Evolutionary conservation across 129 eudicot species (phyloP).

Genomic region (Logfia minima): DNA sequence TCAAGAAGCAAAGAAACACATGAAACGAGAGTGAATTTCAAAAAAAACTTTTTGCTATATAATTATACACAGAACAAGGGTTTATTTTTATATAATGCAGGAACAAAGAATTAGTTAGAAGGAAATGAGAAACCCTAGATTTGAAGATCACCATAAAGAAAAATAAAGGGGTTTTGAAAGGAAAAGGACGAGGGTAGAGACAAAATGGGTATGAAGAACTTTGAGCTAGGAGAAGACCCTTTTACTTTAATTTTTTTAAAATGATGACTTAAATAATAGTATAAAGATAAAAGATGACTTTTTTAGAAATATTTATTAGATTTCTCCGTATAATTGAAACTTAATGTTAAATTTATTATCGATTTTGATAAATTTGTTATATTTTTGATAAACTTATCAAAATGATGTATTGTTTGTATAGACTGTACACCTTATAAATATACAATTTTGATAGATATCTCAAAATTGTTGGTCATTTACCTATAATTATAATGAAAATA

Average conservation of each 20-base stretch:
- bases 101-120: constrained; percentile 7
- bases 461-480: no score
- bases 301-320: no score
- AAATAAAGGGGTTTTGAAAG: constrained; percentile 29
- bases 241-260: neutral
- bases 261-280: neutral
- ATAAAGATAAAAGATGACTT: no score
- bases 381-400: no score
- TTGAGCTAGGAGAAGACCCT: constrained; percentile 1
- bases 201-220: constrained; percentile 29
- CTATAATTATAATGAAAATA: no score
- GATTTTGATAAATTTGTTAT: no score
- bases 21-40: constrained; percentile 5
- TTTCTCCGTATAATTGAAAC: no score
- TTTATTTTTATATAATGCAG: constrained; percentile 20
- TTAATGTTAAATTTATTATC: no score
- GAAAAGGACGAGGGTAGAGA: constrained; percentile 37
- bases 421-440: no score
- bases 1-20: constrained; percentile 2
- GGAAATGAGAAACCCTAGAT: constrained; percentile 50
- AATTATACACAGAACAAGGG: constrained; percentile 12
- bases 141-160: constrained; percentile 31
- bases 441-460: no score
- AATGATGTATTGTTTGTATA: no score
- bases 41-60: constrained; percentile 11